Percentiles rank a stretch among this genome's conserved stretches.
phyloP scores from a whole-genome alignment of 2,329 filamentous ascomycete genomes.

The Didymellaceae sp. region DNA sequence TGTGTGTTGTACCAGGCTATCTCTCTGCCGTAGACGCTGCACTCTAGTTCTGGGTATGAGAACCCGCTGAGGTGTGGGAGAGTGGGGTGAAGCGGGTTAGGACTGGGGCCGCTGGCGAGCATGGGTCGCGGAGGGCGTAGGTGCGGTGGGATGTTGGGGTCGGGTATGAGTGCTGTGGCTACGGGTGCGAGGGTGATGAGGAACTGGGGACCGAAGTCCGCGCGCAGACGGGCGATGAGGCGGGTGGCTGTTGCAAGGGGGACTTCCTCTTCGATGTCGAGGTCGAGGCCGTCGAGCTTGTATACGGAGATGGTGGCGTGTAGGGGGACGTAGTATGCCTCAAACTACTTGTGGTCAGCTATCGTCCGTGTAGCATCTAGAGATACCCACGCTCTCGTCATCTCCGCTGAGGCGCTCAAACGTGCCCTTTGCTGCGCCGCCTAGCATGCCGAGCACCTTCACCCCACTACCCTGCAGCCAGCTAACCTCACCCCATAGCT shows the following conservation, averaged over 20 bases:
- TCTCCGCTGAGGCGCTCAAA: slow-evolving; percentile 59
- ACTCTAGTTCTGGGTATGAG: slow-evolving; percentile 76
- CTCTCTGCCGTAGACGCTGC: slow-evolving; percentile 46
- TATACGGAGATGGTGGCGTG: slow-evolving; percentile 67
- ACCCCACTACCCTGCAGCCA: slow-evolving; percentile 75
- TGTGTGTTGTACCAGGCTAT: slow-evolving; percentile 90
- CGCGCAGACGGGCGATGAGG: slow-evolving; percentile 56
- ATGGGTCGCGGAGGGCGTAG: slow-evolving; percentile 39
- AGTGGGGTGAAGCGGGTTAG: slow-evolving; percentile 43
- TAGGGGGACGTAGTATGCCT: slow-evolving; percentile 75
- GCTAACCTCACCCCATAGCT: slow-evolving; percentile 79
- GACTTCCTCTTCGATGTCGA: slow-evolving; percentile 71
- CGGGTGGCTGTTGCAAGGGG: slow-evolving; percentile 67
- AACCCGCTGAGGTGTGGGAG: slow-evolving; percentile 78
- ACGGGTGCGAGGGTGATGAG: slow-evolving; percentile 84
- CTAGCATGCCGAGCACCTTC: slow-evolving; percentile 85
- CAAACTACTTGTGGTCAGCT: slow-evolving; percentile 60
- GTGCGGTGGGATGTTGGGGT: slow-evolving; percentile 43
- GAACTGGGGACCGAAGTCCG: slow-evolving; percentile 73
- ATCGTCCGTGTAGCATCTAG: not conserved
- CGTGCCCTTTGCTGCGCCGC: slow-evolving; percentile 80
- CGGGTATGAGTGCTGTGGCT: slow-evolving; percentile 71
- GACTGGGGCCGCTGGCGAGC: slow-evolving; percentile 36
- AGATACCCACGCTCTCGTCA: slow-evolving; percentile 38
- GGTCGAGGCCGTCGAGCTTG: slow-evolving; percentile 49